Evolutionary conservation across 106 monocot species (phyloP).

Genomic region (Dendrobium nobile): DNA sequence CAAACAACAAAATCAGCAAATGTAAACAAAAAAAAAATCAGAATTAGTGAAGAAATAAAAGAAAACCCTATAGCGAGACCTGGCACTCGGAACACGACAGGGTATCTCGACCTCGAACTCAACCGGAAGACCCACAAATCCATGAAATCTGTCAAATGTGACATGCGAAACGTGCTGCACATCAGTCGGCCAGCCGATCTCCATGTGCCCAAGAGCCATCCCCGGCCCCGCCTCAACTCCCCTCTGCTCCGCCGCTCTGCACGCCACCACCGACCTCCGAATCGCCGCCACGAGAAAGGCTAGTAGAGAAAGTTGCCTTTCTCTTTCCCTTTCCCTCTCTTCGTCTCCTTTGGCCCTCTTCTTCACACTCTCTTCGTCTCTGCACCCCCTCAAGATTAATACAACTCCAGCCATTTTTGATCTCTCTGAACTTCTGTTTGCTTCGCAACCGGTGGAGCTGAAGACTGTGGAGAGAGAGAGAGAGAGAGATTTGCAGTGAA

Average conservation of each 20-base stretch:
- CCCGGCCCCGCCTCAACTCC: not conserved
- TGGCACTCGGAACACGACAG: slow-evolving; percentile 10
- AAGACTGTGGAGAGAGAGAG: not conserved
- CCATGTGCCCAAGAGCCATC: slow-evolving; percentile 2
- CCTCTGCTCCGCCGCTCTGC: slow-evolving; percentile 1
- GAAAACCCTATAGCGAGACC: not conserved
- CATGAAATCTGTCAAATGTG: slow-evolving; percentile 9
- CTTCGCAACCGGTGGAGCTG: not conserved
- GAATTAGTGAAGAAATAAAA: not conserved
- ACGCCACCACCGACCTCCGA: slow-evolving; percentile 11
- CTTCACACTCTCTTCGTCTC: slow-evolving; percentile 22
- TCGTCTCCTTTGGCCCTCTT: slow-evolving; percentile 22
- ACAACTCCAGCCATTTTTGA: slow-evolving; percentile 44
- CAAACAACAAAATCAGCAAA: not conserved
- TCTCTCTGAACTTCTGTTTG: not conserved
- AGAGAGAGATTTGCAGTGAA: too few relatives aligned
- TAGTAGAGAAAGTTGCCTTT: slow-evolving; percentile 5
- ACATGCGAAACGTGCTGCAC: slow-evolving; percentile 8
- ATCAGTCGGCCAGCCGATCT: slow-evolving; percentile 13
- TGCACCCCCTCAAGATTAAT: slow-evolving; percentile 35
- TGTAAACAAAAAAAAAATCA: not conserved
- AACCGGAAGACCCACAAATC: slow-evolving; percentile 12
- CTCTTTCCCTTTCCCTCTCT: slow-evolving; percentile 12
- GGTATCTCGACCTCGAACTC: slow-evolving; percentile 11
- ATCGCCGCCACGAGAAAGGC: slow-evolving; percentile 9